phyloP scores from a whole-genome alignment of 225 moss, liverwort and hornwort species.

The Physcomitrium patens region DNA sequence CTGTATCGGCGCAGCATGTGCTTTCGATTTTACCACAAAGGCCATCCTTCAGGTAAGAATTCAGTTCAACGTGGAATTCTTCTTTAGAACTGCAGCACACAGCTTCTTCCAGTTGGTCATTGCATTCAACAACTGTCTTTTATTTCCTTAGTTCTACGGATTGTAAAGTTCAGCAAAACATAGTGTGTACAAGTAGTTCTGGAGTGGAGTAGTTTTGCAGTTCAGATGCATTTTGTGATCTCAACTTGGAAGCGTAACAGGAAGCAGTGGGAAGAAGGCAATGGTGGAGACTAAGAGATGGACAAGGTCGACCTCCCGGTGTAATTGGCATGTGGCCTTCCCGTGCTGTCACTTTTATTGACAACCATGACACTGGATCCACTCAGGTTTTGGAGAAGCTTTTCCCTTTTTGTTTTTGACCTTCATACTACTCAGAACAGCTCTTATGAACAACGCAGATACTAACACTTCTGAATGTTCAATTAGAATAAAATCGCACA shows the following conservation, averaged over 20 bases:
- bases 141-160: constrained; percentile 2
- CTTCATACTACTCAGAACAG: neutral
- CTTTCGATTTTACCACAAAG: constrained; percentile 98
- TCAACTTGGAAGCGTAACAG: constrained; percentile 44
- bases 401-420: constrained; percentile 6
- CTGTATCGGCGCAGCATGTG: constrained; percentile 72
- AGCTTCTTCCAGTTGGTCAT: constrained; percentile 1
- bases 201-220: neutral
- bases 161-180: neutral
- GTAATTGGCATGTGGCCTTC: constrained; percentile 94
- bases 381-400: constrained; percentile 63
- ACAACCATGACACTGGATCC: constrained; percentile 98
- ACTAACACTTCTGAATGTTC: constrained; percentile 8
- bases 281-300: constrained; percentile 96
- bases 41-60: constrained; percentile 85
- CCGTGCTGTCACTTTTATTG: constrained; percentile 86
- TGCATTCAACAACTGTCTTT: constrained; percentile 1
- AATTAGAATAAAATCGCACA: neutral
- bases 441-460: constrained; percentile 1
- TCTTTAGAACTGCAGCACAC: neutral
- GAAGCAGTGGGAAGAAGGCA: constrained; percentile 82
- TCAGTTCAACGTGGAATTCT: neutral
- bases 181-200: neutral
- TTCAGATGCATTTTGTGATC: constrained; percentile 11
- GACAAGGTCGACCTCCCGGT: constrained; percentile 75